Conservation (phyloP, 1,139 yeast species). For the Wickerhamiella infanticola region DNA sequence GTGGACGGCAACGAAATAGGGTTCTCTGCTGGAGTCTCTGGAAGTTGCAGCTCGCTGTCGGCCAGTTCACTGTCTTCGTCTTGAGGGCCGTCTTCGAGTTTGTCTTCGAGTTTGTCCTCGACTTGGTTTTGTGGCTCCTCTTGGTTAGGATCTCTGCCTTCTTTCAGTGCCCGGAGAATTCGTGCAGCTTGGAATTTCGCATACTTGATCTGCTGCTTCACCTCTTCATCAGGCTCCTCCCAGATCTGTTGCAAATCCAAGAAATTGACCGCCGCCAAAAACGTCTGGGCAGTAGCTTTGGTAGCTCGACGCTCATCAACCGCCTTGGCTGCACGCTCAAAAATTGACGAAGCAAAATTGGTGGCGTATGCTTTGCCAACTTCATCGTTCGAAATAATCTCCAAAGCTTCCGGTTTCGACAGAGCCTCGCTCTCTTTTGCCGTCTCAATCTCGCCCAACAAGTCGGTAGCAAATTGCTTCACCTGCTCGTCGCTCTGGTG, state of each 20-base stretch:
- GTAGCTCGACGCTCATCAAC: constrained; percentile 27
- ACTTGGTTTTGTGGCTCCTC: constrained; percentile 13
- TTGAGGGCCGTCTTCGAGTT: neutral
- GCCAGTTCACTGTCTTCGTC: constrained; percentile 2
- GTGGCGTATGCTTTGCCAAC: constrained; percentile 44
- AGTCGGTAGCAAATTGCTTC: constrained; percentile 39
- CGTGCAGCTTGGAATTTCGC: constrained; percentile 45
- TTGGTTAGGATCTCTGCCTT: constrained; percentile 40
- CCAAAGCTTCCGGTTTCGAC: constrained; percentile 26
- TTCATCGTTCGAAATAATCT: constrained; percentile 40
- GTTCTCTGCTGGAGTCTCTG: neutral
- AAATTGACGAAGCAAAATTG: constrained; percentile 46
- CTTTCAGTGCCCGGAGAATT: constrained; percentile 32
- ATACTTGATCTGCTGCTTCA: constrained; percentile 32
- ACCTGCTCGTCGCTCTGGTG: constrained; percentile 39
- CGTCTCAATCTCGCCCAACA: constrained; percentile 51
- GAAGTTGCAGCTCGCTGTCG: neutral
- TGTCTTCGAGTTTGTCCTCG: constrained; percentile 21
- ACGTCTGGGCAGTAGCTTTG: constrained; percentile 30
- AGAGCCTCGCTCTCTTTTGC: constrained; percentile 25
- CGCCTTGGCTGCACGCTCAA: constrained; percentile 37
- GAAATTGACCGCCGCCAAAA: constrained; percentile 37
- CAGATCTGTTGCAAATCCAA: constrained; percentile 32
- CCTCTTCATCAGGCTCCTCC: constrained; percentile 20
- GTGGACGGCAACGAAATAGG: neutral